Evolutionary conservation across 345 rosid genomes (phyloP).

Genomic region (Bruguiera gymnorhiza): DNA sequence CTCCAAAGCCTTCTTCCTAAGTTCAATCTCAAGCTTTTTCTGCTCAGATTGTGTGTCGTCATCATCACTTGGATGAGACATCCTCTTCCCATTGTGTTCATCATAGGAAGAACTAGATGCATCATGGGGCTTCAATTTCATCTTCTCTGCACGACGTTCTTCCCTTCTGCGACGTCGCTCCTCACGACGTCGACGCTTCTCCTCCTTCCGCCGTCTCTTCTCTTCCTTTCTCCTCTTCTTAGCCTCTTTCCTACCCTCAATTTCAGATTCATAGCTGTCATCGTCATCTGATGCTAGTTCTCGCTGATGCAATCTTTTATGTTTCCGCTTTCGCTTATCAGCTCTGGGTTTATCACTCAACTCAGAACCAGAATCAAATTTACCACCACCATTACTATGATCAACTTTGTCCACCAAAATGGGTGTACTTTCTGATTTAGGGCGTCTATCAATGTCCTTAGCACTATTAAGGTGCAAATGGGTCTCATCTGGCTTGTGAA

Average conservation of each 20-base stretch:
- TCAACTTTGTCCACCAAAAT: conserved; percentile 39
- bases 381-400: conserved; percentile 37
- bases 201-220: conserved; percentile 78
- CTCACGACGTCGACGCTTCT: conserved; percentile 68
- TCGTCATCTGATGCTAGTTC: conserved; percentile 58
- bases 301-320: conserved; percentile 51
- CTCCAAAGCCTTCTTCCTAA: conserved; percentile 91
- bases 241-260: conserved; percentile 74
- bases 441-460: conserved; percentile 31
- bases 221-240: conserved; percentile 89
- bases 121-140: conserved; percentile 43
- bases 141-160: conserved; percentile 69
- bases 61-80: conserved; percentile 31
- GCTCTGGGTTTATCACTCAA: conserved; percentile 40
- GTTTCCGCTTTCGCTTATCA: conserved; percentile 60
- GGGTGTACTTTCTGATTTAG: conserved; percentile 26
- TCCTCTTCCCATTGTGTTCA: conserved; percentile 33
- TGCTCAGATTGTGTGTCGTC: conserved; percentile 54
- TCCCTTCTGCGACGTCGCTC: conserved; percentile 72
- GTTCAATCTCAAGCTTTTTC: conserved; percentile 85
- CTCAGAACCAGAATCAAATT: conserved; percentile 49
- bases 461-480: conserved; percentile 21
- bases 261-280: conserved; percentile 58
- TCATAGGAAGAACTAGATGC: conserved; percentile 52
- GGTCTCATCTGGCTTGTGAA: conserved; percentile 38